Evolutionary conservation across 768 basidiomycete genomes (phyloP), one percentile per base, ranked within the genome.

Genomic region (Xanthoconium purpureum): DNA sequence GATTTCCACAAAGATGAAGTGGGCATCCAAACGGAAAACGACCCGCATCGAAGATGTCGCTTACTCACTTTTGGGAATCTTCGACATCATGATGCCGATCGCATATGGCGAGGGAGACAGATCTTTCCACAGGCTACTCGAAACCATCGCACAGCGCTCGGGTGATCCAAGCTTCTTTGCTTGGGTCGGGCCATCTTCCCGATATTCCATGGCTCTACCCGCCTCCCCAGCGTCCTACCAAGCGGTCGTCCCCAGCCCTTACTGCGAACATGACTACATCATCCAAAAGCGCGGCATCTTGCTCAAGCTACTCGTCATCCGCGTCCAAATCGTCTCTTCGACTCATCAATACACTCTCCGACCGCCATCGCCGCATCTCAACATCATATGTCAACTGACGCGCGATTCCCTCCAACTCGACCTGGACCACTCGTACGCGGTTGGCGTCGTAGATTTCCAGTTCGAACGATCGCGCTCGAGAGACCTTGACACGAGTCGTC

Each of bases 161-260:
- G 47, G 50, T 7, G 60, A 61, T n/a, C 52, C 59, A n/a, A 60
- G 17, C 14, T 50, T 61, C 42, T 60, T 61, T 51, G 60, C 60
- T 10, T 60, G 58, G 53, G 47, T 49, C 1, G 60, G 60, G 10
- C 44, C 52, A 6, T 50, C 28, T 32, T 61, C 60, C 24, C 35
- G 42, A 35, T 30, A 50, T 36, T 54, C 59, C 47, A 12, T 50
- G 37, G 59, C 47, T 3, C 13, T 61, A 9, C 59, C 60, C 15
- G 29, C 43, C 28, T 61, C 60, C 13, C 59, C 60, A 11, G 60
- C 60, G 1, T 61, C 43, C 35, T 61, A 61, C 36, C 30, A 38
- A 33, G 18, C 38, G 5, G 5, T 20, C 14, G 20, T 60, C 5
- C 1, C 38, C 11, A 30, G 1, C 4, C 48, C 52, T 12, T 47